These are phyloP conservation scores for Hordeum pubiflorum DNA, from an alignment of 202 grass and related monocot species.

Conservation along the genomic window DNA sequence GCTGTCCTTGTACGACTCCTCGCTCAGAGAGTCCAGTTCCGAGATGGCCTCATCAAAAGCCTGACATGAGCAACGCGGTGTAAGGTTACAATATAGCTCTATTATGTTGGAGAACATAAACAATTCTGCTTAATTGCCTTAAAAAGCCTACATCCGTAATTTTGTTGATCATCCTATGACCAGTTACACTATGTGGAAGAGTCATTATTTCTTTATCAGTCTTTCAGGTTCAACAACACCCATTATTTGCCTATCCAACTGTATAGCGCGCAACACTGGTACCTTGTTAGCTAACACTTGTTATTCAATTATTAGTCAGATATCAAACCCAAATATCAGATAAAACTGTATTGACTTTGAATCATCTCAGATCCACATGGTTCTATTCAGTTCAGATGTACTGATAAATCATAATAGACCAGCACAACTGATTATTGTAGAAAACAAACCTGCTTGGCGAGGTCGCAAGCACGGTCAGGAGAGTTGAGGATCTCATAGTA, in stretches of 20 bases:
- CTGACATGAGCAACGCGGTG: slow-evolving; percentile 14
- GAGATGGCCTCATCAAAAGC: slow-evolving; percentile 74
- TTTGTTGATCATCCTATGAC: neutral
- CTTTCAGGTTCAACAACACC: neutral
- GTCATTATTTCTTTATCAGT: neutral
- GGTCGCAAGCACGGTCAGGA: slow-evolving; percentile 77
- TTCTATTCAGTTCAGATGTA: neutral
- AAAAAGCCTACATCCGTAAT: neutral
- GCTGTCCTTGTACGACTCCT: slow-evolving; percentile 78
- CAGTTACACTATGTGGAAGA: neutral
- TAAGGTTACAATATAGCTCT: neutral
- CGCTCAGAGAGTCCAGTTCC: slow-evolving; percentile 55
- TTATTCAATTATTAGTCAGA: neutral
- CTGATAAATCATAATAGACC: neutral
- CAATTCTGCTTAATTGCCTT: neutral
- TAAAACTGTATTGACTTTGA: neutral
- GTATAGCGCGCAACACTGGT: neutral
- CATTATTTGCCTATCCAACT: neutral
- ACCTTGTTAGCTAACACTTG: neutral
- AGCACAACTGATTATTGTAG: neutral
- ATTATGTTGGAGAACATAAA: neutral
- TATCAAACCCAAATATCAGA: neutral
- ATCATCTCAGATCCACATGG: neutral
- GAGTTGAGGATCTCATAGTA: slow-evolving; percentile 92
- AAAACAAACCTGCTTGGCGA: slow-evolving; percentile 78